A percentile compares a stretch with the other conserved stretches of the same genome.
phyloP scores from a whole-genome alignment of 495 filamentous ascomycete species.

The Hyaloscypha finlandica region DNA sequence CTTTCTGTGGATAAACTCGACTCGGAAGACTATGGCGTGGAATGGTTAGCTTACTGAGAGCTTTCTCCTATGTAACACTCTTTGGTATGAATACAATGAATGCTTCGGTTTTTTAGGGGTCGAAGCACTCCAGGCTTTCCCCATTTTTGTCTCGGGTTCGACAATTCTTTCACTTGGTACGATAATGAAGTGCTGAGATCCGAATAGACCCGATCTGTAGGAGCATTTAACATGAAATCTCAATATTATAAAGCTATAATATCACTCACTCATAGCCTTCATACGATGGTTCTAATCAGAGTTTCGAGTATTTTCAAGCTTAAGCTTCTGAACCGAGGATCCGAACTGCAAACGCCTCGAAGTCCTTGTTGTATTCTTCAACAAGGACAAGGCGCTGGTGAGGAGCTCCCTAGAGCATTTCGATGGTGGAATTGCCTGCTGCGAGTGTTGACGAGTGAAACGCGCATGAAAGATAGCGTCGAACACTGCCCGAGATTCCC shows the following conservation, averaged over 20 bases:
- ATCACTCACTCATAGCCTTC: not conserved
- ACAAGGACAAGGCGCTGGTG: no score
- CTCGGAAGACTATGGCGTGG: conserved; percentile 1
- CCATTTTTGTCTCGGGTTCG: not conserved
- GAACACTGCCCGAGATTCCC: no score
- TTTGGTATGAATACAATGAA: conserved; percentile 8
- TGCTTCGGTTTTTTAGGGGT: not conserved
- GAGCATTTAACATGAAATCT: not conserved
- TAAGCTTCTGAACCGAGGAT: no score
- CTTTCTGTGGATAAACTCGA: conserved; percentile 6
- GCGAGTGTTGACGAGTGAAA: no score
- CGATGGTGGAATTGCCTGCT: no score
- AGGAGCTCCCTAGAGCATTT: no score
- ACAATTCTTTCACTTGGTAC: not conserved
- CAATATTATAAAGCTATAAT: not conserved
- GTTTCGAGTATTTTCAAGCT: no score
- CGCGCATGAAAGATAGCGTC: no score
- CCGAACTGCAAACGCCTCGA: no score
- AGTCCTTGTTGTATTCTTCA: no score
- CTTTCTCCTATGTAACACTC: not conserved
- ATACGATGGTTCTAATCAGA: not conserved
- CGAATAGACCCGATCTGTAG: not conserved
- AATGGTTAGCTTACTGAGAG: conserved; percentile 14
- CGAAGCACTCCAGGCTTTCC: not conserved
- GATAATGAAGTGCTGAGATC: not conserved